A percentile compares a stretch with the other conserved stretches of the same genome.
Conservation (phyloP, 148 eudicot species). For the Chenopodium suecicum region DNA sequence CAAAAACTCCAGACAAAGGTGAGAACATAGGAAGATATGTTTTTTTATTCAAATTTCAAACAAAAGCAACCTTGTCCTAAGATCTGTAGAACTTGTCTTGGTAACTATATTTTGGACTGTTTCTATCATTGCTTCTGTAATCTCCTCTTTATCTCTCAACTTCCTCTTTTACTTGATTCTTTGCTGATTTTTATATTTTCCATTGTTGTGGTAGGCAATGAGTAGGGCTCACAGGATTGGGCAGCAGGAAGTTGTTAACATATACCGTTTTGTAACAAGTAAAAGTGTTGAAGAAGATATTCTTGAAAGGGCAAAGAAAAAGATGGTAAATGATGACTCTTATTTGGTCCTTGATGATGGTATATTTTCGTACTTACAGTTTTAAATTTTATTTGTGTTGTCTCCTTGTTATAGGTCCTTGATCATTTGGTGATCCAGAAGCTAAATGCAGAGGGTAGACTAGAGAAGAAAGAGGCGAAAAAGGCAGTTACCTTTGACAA, state of each 20-base stretch:
- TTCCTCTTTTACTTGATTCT: not conserved
- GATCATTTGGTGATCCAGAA: constrained; percentile 99
- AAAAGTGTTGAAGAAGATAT: constrained; percentile 99
- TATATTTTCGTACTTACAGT: not conserved
- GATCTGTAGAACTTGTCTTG: not conserved
- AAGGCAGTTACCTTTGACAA: constrained; percentile 83
- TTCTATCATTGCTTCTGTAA: not conserved
- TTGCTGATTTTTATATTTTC: not conserved
- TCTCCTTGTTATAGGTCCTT: constrained; percentile 57
- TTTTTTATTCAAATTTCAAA: too few species aligned
- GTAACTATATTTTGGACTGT: not conserved
- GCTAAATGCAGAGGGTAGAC: constrained; percentile 93
- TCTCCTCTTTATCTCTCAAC: not conserved
- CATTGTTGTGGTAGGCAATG: constrained; percentile 63
- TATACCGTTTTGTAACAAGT: constrained; percentile 96
- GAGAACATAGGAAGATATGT: not conserved
- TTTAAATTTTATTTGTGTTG: constrained; percentile 8
- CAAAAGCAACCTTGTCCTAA: not conserved
- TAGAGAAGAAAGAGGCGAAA: constrained; percentile 96
- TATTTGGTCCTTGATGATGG: not conserved
- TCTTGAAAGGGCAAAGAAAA: constrained; percentile 96
- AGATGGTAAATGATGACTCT: constrained; percentile 62
- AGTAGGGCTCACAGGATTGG: constrained; percentile 99
- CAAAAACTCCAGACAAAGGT: not conserved
- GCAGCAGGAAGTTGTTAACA: constrained; percentile 99